Evolutionary conservation across 306 rosid genomes (phyloP), one percentile per base, ranked within the genome.

Genomic region (Acacia melanoxylon): DNA sequence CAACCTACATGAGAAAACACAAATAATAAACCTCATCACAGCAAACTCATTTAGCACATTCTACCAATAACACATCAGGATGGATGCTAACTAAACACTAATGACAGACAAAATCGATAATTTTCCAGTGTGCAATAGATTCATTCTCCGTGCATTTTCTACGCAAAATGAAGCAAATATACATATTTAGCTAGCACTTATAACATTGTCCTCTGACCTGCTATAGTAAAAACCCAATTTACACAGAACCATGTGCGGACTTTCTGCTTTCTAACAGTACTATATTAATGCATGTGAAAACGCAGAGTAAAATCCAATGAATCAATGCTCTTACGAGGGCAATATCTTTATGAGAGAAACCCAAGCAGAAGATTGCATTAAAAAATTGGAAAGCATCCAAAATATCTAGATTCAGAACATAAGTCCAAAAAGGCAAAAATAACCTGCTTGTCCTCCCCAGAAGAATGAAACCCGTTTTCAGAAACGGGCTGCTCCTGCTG

Each of bases 401-500:
- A 51, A 58, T 46, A 67, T 42, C 69, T 70, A 83, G 67, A 25
- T 56, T 15, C 65, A 10, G 77, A 25, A n/a, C 85, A 24, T 48
- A 42, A 78, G 33, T 59, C 72, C 12, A 78, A 78, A 62, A 75
- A 74, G 82, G 84, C 86, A 86, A 86, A 83, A 76, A 81, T 74
- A 84, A 90, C 98, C 98, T 95, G 98, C 83, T 93, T 95, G 78
- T 87, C 83, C 82, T 95, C 96, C 10, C 84, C 87, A 19, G 95
- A 56, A 19, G 88, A 78, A 17, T 83, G 94, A 79, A 80, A 78
- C 82, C 94, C 98, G 61, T 88, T 94, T 79, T 93, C 98, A 37
- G 85, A 67, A 35, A 74, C 82, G 48, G 82, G 79, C 44, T 85
- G 97, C 33, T 93, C 92, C 24, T 81, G 93, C 81, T 82, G 88